These are phyloP conservation scores for Leishmania aethiopica DNA, from an alignment of 208 protist genomes.

Conservation along the genomic window DNA sequence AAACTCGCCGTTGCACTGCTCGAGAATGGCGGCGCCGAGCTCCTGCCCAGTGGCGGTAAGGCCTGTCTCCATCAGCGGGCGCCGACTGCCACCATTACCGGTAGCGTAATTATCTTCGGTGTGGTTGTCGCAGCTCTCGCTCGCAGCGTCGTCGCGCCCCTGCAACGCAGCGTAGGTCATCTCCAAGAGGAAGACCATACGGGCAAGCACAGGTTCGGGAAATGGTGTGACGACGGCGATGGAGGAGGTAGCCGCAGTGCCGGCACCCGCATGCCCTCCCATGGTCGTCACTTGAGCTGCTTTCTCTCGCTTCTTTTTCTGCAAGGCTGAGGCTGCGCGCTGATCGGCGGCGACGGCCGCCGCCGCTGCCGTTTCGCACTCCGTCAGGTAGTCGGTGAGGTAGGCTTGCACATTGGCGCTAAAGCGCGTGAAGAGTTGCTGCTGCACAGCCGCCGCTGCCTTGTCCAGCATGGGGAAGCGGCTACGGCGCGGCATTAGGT, in stretches of 20 bases:
- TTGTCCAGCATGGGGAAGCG: slow-evolving; percentile 27
- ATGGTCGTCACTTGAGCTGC: background rate
- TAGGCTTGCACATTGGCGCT: slow-evolving; percentile 30
- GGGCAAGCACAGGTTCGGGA: slow-evolving; percentile 30
- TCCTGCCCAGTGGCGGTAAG: slow-evolving; percentile 25
- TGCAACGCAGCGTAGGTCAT: slow-evolving; percentile 42
- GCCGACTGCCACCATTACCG: background rate
- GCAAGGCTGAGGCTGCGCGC: background rate
- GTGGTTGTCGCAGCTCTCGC: slow-evolving; percentile 2
- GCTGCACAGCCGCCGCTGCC: slow-evolving; percentile 27
- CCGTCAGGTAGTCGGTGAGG: slow-evolving; percentile 9
- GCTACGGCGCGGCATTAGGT: slow-evolving; percentile 42
- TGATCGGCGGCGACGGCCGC: background rate
- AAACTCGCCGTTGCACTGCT: slow-evolving; percentile 30
- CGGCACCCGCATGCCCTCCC: background rate
- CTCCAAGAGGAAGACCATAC: slow-evolving; percentile 39
- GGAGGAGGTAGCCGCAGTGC: background rate
- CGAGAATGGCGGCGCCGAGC: slow-evolving; percentile 14
- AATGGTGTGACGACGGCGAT: slow-evolving; percentile 19
- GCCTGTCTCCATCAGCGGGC: slow-evolving; percentile 29
- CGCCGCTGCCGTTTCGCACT: slow-evolving; percentile 13
- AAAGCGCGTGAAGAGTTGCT: slow-evolving; percentile 30
- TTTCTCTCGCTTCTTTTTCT: slow-evolving; percentile 3
- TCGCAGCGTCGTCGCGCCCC: background rate
- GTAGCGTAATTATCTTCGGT: background rate